Conservation (phyloP, 495 filamentous ascomycete species). For the Talaromyces nanjingensis region DNA sequence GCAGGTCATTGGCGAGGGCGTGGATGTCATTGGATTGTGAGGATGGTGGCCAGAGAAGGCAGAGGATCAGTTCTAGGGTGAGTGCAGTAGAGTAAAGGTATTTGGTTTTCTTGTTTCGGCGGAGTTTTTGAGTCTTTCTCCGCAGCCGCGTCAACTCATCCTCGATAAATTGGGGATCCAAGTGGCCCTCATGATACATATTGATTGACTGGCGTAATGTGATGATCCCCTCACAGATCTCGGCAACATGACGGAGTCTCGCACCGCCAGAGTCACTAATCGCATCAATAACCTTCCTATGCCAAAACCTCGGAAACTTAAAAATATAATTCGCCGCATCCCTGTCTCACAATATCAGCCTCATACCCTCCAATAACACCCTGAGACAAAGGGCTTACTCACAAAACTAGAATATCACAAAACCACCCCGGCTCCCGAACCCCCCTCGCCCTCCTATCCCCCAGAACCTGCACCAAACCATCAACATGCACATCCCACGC, state of each 20-base stretch:
- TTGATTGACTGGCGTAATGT: constrained; percentile 7
- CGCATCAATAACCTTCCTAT: constrained; percentile 1
- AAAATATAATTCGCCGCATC: neutral
- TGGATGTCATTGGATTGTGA: constrained; percentile 9
- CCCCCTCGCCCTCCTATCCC: constrained; percentile 13
- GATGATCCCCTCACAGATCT: constrained; percentile 10
- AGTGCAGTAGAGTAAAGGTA: neutral
- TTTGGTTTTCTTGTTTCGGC: neutral
- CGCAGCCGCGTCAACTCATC: neutral
- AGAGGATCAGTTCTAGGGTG: constrained; percentile 12
- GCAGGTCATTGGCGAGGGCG: constrained; percentile 14
- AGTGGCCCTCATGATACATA: neutral
- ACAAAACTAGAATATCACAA: constrained; percentile 1
- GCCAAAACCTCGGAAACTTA: neutral
- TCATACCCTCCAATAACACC: neutral
- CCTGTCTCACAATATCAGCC: neutral
- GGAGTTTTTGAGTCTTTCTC: neutral
- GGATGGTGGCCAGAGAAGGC: constrained; percentile 10
- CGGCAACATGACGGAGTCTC: constrained; percentile 4
- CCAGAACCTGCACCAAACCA: constrained; percentile 17
- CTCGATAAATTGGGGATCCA: neutral
- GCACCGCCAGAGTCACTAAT: constrained; percentile 2
- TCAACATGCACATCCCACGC: constrained; percentile 23
- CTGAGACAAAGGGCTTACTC: neutral
- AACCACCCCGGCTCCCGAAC: constrained; percentile 6